phyloP scores from a whole-genome alignment of 768 basidiomycete species.

The Dacryopinax spathularia region DNA sequence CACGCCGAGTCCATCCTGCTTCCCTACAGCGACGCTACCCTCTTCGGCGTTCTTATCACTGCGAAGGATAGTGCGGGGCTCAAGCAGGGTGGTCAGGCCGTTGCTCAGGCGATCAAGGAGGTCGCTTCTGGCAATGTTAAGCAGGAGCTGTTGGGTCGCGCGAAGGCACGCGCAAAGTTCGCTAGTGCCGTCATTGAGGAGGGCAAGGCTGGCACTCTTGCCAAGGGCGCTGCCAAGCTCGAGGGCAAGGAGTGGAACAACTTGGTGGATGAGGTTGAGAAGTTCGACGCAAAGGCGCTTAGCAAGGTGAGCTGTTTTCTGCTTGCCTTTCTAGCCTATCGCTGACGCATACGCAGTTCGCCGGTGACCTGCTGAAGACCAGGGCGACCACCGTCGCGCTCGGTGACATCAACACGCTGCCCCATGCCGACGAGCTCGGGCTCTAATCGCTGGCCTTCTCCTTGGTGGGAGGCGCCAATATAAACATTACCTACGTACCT shows the following conservation, averaged over 20 bases:
- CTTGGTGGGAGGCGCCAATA: not conserved
- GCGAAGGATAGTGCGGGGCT: slow-evolving; percentile 49
- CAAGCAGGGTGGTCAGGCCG: slow-evolving; percentile 52
- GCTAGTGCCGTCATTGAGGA: slow-evolving; percentile 57
- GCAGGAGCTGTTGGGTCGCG: slow-evolving; percentile 60
- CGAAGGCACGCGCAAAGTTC: slow-evolving; percentile 82
- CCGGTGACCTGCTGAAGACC: slow-evolving; percentile 47
- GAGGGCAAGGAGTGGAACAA: not conserved
- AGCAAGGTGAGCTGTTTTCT: slow-evolving; percentile 42
- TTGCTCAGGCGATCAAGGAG: slow-evolving; percentile 49
- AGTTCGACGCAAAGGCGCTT: slow-evolving; percentile 49
- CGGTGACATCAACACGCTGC: slow-evolving; percentile 61
- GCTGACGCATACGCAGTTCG: slow-evolving; percentile 32
- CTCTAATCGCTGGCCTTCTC: slow-evolving; percentile 28
- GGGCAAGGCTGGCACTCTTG: slow-evolving; percentile 49
- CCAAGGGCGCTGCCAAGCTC: slow-evolving; percentile 10
- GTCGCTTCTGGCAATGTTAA: slow-evolving; percentile 33
- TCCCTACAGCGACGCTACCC: slow-evolving; percentile 81
- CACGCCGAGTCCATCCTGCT: slow-evolving; percentile 62
- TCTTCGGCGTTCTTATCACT: slow-evolving; percentile 72
- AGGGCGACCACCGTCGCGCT: slow-evolving; percentile 82
- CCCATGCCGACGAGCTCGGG: slow-evolving; percentile 73
- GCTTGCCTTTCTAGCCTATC: not conserved
- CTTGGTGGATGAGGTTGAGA: slow-evolving; percentile 35
- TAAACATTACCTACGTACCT: not conserved